Base-by-base conservation (phyloP, 345 rosid genomes). In the Citrus mangshanensis region DNA sequence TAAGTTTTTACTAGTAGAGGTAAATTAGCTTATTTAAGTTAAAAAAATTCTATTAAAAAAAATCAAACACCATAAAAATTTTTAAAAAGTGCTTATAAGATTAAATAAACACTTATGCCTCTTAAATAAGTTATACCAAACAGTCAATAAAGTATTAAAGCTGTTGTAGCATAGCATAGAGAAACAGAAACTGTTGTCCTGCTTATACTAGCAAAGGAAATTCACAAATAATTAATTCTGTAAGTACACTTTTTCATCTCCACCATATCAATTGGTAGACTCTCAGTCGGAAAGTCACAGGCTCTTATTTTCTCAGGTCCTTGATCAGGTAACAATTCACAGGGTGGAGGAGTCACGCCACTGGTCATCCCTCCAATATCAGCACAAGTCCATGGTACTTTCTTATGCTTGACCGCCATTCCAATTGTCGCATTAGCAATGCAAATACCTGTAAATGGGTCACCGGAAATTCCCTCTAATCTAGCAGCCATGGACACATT, bases 361-460 rank as follows among this genome's bases (percentile, higher is more conserved):
- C 88, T 89, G 1, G 93, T 81, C 35, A 86, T 84, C 70, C 97
- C 95, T 6, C 72, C 79, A 13, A 93, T 65, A 59, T 93, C 89
- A 19, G 86, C 77, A 81, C 93, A 93, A 9, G 92, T 86, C 97
- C 95, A 93, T 0, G 90, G 89, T 78, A 84, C 84, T 84, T 93
- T 84, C 88, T 93, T 91, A 3, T 88, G 83, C 83, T 89, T 84
- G 0, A 84, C 82, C 32, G 93, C 85, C 89, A 93, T 65, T 5
- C 88, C 79, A 70, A 93, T 87, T 13, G 90, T 91, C 14, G 82
- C 91, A 77, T 93, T 93, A 2, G 94, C 90, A 32, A 91, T 90
- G 79, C 95, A 93, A 38, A 93, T 93, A 18, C 84, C 90, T 22
- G 88, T 89, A 56, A 93, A 91, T 0, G 91, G 89, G 64, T 91